A percentile compares a stretch with the other conserved stretches of the same genome.
These are phyloP conservation scores for Moricandia arvensis DNA, from an alignment of 345 rosid genomes.

Conservation along the genomic window DNA sequence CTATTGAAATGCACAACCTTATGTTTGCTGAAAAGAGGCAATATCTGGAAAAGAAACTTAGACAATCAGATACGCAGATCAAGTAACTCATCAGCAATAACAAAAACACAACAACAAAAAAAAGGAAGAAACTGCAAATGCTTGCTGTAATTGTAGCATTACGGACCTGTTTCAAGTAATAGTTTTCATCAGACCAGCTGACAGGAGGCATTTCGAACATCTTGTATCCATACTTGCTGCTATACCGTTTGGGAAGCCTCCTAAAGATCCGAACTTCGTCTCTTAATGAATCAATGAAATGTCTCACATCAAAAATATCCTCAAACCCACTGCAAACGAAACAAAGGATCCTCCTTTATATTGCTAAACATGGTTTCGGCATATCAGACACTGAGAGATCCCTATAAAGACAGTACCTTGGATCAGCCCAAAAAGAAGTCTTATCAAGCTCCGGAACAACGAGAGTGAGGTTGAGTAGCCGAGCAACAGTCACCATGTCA, in stretches of 20 bases:
- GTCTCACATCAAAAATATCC: constrained; percentile 86
- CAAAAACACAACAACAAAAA: neutral
- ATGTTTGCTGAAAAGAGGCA: constrained; percentile 69
- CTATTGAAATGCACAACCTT: constrained; percentile 85
- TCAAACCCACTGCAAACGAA: constrained; percentile 77
- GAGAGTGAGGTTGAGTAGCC: constrained; percentile 88
- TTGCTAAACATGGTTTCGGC: neutral
- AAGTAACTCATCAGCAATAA: neutral
- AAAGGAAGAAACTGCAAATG: neutral
- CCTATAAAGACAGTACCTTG: constrained; percentile 58
- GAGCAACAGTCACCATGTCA: constrained; percentile 87
- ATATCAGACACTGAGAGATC: neutral
- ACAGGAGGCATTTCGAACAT: constrained; percentile 80
- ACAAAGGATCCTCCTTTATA: constrained; percentile 13
- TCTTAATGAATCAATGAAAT: constrained; percentile 89
- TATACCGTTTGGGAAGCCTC: constrained; percentile 78
- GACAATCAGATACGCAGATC: neutral
- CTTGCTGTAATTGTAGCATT: neutral
- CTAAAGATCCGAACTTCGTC: constrained; percentile 83
- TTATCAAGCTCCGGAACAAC: constrained; percentile 97
- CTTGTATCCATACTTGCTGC: constrained; percentile 56
- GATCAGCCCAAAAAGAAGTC: constrained; percentile 97
- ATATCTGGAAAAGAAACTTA: constrained; percentile 55
- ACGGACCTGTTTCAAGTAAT: constrained; percentile 80
- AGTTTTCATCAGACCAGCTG: constrained; percentile 94